Conservation (phyloP, 495 filamentous ascomycete genomes). For the Penicillium salamii region DNA sequence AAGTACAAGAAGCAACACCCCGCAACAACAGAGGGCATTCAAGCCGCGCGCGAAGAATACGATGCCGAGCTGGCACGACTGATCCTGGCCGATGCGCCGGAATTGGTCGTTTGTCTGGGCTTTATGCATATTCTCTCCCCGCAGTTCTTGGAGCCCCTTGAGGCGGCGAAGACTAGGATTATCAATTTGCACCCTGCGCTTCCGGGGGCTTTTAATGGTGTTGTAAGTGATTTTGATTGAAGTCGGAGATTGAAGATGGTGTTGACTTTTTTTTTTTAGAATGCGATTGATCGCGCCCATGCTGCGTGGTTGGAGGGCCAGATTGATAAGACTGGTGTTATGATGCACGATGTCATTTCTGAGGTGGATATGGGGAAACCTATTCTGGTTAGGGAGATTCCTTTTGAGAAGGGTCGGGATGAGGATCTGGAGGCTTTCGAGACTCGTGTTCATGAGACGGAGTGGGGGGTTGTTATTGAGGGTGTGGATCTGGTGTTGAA, state of each 20-base stretch:
- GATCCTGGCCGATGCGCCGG: slow-evolving; percentile 64
- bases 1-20: slow-evolving; percentile 57
- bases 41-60: slow-evolving; percentile 63
- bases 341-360: slow-evolving; percentile 86
- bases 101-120: slow-evolving; percentile 62
- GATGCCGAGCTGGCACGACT: slow-evolving; percentile 75
- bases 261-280: no score
- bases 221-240: slow-evolving; percentile 46
- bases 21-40: slow-evolving; percentile 39
- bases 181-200: slow-evolving; percentile 89
- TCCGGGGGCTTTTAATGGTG: slow-evolving; percentile 73
- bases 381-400: slow-evolving; percentile 69
- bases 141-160: slow-evolving; percentile 64
- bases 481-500: slow-evolving; percentile 59
- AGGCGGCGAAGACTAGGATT: slow-evolving; percentile 56
- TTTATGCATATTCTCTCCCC: slow-evolving; percentile 60
- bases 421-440: slow-evolving; percentile 66
- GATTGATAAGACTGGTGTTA: slow-evolving; percentile 81
- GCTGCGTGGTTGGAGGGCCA: slow-evolving; percentile 68
- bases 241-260: no score
- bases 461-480: slow-evolving; percentile 69
- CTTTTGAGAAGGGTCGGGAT: slow-evolving; percentile 57
- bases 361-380: slow-evolving; percentile 81
- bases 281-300: slow-evolving; percentile 77
- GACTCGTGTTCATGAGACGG: slow-evolving; percentile 65